Base-by-base conservation (phyloP, 495 filamentous ascomycete genomes). In the Opeltia flavorubescens region DNA sequence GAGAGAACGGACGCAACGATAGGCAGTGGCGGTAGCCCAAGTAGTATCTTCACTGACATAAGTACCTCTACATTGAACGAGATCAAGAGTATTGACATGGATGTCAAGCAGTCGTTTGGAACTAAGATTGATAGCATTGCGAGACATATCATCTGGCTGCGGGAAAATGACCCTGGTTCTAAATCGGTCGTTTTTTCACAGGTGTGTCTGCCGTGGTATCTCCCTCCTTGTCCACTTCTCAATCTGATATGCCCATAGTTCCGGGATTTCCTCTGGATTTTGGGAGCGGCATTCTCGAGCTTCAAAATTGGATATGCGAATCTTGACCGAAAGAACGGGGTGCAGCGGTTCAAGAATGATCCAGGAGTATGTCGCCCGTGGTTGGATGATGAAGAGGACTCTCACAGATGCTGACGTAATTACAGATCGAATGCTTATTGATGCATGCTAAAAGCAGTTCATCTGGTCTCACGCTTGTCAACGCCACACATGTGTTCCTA, bases 181-280 rank as follows among this genome's bases (percentile, higher is more conserved):
- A 95, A 95, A 58, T 85, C 85, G 0, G 80, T 98, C 54, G 66
- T 95, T 20, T 98, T 95, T 59, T 89, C 85, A 4, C 89, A 98
- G n/a, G n/a, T n/a, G n/a, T n/a, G n/a, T n/a, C n/a, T n/a, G n/a
- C n/a, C n/a, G n/a, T n/a, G n/a, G n/a, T n/a, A n/a, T n/a, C n/a
- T n/a, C n/a, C n/a, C n/a, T n/a, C n/a, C n/a, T n/a, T n/a, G n/a
- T n/a, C n/a, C n/a, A n/a, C n/a, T n/a, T n/a, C n/a, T n/a, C n/a
- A n/a, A n/a, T n/a, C n/a, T n/a, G n/a, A n/a, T n/a, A n/a, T n/a
- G n/a, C n/a, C n/a, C n/a, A n/a, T n/a, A n/a, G 58, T 93, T 77
- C 62, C 72, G 74, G 44, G 78, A 81, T 35, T 95, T 95, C 51
- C 66, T 98, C n/a, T 65, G 74, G 2, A 73, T 93, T 7, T 67